A percentile compares a stretch with the other conserved stretches of the same genome.
These are phyloP conservation scores for Ophiostoma perfectum DNA, from an alignment of 2,329 filamentous ascomycete species.

Conservation along the genomic window DNA sequence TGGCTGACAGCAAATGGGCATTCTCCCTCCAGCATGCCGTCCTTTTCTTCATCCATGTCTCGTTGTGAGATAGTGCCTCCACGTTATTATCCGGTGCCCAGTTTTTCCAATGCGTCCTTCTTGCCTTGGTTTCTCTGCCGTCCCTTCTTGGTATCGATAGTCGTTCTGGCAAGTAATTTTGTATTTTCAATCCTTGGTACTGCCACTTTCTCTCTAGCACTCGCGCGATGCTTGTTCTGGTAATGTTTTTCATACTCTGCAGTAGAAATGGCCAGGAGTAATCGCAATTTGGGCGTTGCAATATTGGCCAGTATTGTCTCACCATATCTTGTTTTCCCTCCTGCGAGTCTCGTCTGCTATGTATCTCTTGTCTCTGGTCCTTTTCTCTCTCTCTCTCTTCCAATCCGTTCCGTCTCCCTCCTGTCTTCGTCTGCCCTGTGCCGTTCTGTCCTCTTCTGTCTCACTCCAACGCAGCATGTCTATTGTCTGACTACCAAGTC, in stretches of 20 bases:
- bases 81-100: not conserved
- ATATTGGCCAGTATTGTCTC: constrained; percentile 1
- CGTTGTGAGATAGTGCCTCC: not conserved
- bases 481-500: not conserved
- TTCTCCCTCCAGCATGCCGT: not conserved
- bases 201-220: not conserved
- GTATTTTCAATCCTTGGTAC: too few species aligned
- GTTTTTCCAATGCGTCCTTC: not conserved
- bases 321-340: not conserved
- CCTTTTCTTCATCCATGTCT: not conserved
- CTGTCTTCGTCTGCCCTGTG: not conserved
- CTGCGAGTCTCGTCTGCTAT: not conserved
- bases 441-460: not conserved
- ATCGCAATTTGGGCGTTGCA: not conserved
- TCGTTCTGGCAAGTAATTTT: too few species aligned
- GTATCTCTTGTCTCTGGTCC: not conserved
- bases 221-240: constrained; percentile 6
- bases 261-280: not conserved
- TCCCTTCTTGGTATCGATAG: not conserved
- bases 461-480: not conserved
- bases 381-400: not conserved
- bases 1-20: not conserved
- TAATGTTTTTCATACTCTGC: not conserved
- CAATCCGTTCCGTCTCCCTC: not conserved
- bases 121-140: not conserved